phyloP scores from a whole-genome alignment of 1,139 yeast genomes.

The Debaryomycetaceae sp. region DNA sequence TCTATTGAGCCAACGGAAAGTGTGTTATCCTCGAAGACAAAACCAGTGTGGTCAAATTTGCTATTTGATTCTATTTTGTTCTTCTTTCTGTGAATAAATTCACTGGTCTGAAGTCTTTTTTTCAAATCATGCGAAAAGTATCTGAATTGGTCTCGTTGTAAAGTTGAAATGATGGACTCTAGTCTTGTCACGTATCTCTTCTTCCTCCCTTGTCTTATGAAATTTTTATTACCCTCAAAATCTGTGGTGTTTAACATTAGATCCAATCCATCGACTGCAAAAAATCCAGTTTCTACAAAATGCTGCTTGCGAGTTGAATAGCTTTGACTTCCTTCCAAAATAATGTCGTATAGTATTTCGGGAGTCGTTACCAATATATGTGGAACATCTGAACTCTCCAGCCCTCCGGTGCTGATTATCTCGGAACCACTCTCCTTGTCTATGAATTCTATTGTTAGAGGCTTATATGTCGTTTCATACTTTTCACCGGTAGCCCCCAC shows the following conservation, averaged over 20 bases:
- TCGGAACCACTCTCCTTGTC: slow-evolving; percentile 2
- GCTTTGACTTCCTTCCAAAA: slow-evolving; percentile 1
- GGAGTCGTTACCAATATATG: slow-evolving; percentile 24
- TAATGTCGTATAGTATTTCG: slow-evolving; percentile 9
- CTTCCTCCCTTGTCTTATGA: slow-evolving; percentile 5
- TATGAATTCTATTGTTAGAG: slow-evolving; percentile 18
- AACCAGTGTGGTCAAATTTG: slow-evolving; percentile 8
- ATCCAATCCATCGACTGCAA: slow-evolving; percentile 25
- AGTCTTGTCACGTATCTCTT: slow-evolving; percentile 10
- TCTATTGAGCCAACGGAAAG: slow-evolving; percentile 5
- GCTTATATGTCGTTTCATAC: slow-evolving; percentile 15
- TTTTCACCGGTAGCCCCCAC: slow-evolving; percentile 1
- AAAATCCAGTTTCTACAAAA: slow-evolving; percentile 11
- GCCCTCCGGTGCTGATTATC: slow-evolving; percentile 2
- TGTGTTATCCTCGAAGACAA: slow-evolving; percentile 8
- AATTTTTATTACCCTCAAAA: slow-evolving; percentile 6
- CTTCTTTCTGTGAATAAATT: slow-evolving; percentile 5
- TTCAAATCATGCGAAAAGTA: slow-evolving; percentile 6
- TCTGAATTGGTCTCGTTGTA: slow-evolving; percentile 13
- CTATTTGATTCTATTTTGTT: slow-evolving; percentile 1
- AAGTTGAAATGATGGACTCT: slow-evolving; percentile 9
- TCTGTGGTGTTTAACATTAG: slow-evolving; percentile 13
- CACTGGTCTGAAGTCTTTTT: slow-evolving; percentile 5
- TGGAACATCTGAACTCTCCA: slow-evolving; percentile 9
- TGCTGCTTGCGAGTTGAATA: slow-evolving; percentile 1